Base-by-base conservation (phyloP, 129 eudicot species). In the Pittosporum tobira region DNA sequence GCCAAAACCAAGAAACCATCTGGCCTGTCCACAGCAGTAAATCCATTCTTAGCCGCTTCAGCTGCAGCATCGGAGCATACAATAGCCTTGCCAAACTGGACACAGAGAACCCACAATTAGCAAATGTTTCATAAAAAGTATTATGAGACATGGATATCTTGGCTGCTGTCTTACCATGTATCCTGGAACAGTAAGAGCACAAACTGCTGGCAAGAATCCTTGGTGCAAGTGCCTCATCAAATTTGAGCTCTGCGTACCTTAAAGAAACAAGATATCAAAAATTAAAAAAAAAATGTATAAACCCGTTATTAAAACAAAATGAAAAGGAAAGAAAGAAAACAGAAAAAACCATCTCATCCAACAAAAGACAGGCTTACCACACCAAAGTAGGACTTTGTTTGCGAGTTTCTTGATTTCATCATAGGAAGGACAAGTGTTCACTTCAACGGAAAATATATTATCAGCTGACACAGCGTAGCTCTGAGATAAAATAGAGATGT, bases 1-100 rank as follows among this genome's bases (percentile, higher is more conserved):
- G 93, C 96, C 68, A 93, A 59, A 43, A 93, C 79, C 51, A 93
- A 38, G 73, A 93, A 84, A 0, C 96, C 96, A 14, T 93, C 99
- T 3, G 94, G 94, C 67, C 88, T 54, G 28, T 84, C 94, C 0
- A 75, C 86, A 0, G 94, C 93, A 3, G 96, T 93, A 64, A 81
- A 93, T 23, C 96, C 96, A 31, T 73, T 87, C 43, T 77, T 81
- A 26, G 96, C 93, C 0, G 94, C 96, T 65, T 84, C 96, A 48
- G 96, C 99, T 40, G 96, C 87, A 11, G 96, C 82, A 75, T 93
- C 99, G 1, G 96, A 81, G 68, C 99, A 93, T 3, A 87, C 94
- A 1, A 93, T 87, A 0, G 94, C 95, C 79, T 56, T 87, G 16
- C 99, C 99, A 54, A 93, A 87, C 99, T 93, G 75, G 31, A 23